Conservation (phyloP, 345 rosid genomes). For the Eutrema heterophyllum region DNA sequence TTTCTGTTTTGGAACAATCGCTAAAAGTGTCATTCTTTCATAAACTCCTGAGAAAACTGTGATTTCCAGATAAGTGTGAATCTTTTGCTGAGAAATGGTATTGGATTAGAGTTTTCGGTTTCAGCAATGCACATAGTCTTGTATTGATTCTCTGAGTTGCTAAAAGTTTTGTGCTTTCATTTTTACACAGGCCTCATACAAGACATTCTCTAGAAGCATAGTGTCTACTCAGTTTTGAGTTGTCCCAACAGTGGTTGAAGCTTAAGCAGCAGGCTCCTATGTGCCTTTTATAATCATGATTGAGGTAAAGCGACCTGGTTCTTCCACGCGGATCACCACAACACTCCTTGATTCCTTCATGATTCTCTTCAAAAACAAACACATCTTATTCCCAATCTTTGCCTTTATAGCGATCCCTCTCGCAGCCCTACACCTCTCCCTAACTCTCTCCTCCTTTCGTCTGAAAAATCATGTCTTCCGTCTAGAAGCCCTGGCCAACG, state of each 20-base stretch:
- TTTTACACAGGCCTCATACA: conserved; percentile 2
- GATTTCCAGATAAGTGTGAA: not conserved
- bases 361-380: conserved; percentile 47
- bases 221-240: not conserved
- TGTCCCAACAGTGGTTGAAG: not conserved
- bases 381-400: conserved; percentile 39
- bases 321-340: conserved; percentile 24
- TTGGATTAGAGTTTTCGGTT: not conserved
- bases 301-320: conserved; percentile 28
- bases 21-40: not conserved
- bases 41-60: not conserved
- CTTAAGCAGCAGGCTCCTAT: not conserved
- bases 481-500: conserved; percentile 49
- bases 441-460: conserved; percentile 47
- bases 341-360: conserved; percentile 36
- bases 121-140: not conserved
- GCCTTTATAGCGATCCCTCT: conserved; percentile 54
- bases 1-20: not conserved
- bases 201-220: conserved; percentile 16
- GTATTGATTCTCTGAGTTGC: conserved; percentile 3
- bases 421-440: conserved; percentile 47
- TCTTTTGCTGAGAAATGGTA: not conserved
- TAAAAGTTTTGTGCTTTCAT: conserved; percentile 12
- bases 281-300: conserved; percentile 16
- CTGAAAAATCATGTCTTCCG: conserved; percentile 45